These are phyloP conservation scores for Phytophthora foliorum DNA, from an alignment of 352 stramenopile species.

Conservation along the genomic window DNA sequence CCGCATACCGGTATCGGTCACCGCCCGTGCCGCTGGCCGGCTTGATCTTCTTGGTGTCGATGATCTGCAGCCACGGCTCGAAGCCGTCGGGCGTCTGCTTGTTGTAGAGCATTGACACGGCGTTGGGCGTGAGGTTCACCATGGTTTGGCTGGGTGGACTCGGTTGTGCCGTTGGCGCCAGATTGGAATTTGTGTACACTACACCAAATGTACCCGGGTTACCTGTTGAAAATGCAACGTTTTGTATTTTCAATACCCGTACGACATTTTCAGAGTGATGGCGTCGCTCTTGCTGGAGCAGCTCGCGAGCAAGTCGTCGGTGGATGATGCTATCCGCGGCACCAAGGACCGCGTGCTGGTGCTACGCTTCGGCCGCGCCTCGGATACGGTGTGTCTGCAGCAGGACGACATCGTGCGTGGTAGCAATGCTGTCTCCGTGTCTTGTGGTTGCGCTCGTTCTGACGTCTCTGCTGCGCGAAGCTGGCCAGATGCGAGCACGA, in stretches of 20 bases:
- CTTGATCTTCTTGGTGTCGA: constrained; percentile 92
- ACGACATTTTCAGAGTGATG: constrained; percentile 33
- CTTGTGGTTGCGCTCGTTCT: background rate
- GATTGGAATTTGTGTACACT: constrained; percentile 8
- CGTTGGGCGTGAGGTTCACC: constrained; percentile 88
- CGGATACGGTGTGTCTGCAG: constrained; percentile 80
- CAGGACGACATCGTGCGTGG: constrained; percentile 83
- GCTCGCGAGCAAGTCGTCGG: constrained; percentile 63
- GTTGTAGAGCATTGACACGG: constrained; percentile 89
- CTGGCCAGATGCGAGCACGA: constrained; percentile 78
- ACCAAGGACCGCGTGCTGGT: constrained; percentile 89
- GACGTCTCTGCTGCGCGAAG: constrained; percentile 36
- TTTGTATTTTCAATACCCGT: background rate
- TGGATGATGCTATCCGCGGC: constrained; percentile 82
- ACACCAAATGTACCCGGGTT: constrained; percentile 1
- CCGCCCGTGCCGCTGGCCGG: constrained; percentile 74
- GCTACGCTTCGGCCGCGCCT: constrained; percentile 78
- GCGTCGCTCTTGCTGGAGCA: constrained; percentile 80
- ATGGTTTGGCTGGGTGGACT: constrained; percentile 41
- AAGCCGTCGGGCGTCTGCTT: constrained; percentile 87
- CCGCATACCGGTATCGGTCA: constrained; percentile 73
- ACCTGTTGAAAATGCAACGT: background rate
- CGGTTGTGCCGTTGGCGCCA: constrained; percentile 38
- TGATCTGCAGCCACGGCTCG: constrained; percentile 89
- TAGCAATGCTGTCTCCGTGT: background rate